Percentiles rank a stretch among this genome's conserved stretches.
These are phyloP conservation scores for Neltuma alba DNA, from an alignment of 306 rosid species.

Conservation along the genomic window DNA sequence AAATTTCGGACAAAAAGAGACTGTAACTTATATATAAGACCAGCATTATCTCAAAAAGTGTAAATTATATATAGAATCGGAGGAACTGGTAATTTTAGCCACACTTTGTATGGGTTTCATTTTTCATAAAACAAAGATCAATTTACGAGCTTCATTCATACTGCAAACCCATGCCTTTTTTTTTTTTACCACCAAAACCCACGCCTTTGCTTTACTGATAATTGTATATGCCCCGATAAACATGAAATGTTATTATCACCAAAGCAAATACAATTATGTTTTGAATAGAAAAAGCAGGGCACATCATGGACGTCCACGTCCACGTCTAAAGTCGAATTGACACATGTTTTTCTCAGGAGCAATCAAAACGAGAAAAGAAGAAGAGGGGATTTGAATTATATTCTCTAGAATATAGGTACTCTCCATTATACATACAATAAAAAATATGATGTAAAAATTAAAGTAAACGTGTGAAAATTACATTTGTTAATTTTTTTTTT, in stretches of 20 bases:
- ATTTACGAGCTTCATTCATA: background rate
- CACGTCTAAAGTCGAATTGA: slow-evolving; percentile 1
- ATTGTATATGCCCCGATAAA: background rate
- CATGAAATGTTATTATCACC: background rate
- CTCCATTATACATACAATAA: background rate
- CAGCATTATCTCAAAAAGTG: too few relatives aligned
- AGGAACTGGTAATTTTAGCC: too few relatives aligned
- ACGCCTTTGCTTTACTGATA: background rate
- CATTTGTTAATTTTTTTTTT: background rate
- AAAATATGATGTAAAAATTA: background rate
- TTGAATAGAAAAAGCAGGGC: background rate
- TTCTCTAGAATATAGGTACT: background rate
- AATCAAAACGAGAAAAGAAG: background rate
- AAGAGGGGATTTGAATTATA: background rate
- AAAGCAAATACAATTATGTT: background rate
- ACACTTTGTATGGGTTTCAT: background rate
- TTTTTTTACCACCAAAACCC: too few relatives aligned
- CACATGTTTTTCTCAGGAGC: background rate
- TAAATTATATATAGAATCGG: too few relatives aligned
- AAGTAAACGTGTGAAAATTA: background rate
- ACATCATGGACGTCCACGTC: slow-evolving; percentile 28
- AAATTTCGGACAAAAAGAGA: too few relatives aligned
- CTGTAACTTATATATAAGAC: too few relatives aligned
- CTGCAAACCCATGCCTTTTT: background rate
- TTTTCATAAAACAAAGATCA: background rate